Evolutionary conservation across 73 alveolate genomes (phyloP).

Genomic region (Paramecium primaurelia): DNA sequence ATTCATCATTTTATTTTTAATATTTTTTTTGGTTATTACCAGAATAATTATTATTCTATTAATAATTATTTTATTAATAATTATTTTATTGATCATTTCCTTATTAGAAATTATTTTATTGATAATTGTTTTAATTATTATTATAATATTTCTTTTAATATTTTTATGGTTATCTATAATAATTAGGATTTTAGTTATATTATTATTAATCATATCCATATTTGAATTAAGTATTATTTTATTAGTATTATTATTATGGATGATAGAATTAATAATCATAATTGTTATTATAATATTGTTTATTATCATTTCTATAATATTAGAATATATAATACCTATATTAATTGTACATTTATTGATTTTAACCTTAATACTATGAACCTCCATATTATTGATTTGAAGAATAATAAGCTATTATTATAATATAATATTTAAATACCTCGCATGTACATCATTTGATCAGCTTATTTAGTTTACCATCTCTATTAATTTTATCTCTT

Average conservation of each 20-base stretch:
- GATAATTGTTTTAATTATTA: neutral
- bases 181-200: neutral
- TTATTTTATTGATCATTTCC: neutral
- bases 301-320: neutral
- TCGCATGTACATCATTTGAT: slow-evolving; percentile 27
- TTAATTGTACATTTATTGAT: neutral
- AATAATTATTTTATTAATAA: neutral
- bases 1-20: neutral
- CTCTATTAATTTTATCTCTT: neutral
- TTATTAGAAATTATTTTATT: neutral
- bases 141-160: neutral
- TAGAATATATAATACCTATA: neutral
- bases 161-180: neutral
- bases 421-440: neutral
- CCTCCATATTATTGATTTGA: neutral
- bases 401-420: neutral
- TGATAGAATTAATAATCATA: neutral
- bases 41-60: neutral
- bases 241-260: neutral
- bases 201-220: neutral
- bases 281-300: neutral
- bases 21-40: neutral
- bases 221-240: neutral
- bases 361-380: neutral
- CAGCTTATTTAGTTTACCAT: neutral